Base-by-base conservation (phyloP, 805 yeast genomes). In the Kuraishia capsulata region DNA sequence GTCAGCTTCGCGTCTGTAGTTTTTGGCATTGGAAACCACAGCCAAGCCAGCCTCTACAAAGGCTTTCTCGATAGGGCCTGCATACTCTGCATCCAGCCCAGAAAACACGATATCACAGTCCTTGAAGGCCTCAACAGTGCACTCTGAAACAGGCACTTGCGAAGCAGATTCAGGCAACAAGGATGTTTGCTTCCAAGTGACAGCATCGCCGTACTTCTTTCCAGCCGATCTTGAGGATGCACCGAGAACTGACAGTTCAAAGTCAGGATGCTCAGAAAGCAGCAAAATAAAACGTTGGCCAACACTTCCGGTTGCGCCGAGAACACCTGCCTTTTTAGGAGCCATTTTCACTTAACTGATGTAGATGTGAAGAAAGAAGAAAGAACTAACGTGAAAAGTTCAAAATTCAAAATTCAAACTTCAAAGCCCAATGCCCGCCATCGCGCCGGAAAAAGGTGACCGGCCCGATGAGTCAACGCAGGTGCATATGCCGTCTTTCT, bases 221-320 rank as follows among this genome's bases (percentile, higher is more conserved):
- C 97, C 97, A 16, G 97, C 96, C 20, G 96, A 87, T 57, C 97
- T 77, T 16, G 86, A 53, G 17, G 96, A 86, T 3, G 98, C 98
- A 49, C 98, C 98, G 39, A 92, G 67, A 5, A 78, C 92, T 41
- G 73, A 70, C 33, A 92, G 63, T 59, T 87, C 87, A 52, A 92
- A 88, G 43, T 86, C 86, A 20, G 97, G 97, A 57, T 92, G 97
- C 44, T 83, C 65, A 2, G 88, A 73, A 45, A 92, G 69, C 36
- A 92, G 67, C 35, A 90, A 67, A 44, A 92, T 89, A 58, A 92
- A 92, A 50, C 97, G 75, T 63, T 92, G 98, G 41, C 98, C 98
- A 29, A 92, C 98, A 32, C 95, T 80, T 38, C 98, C 98, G 10
- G 98, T 90, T 48, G 97, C 97, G 37, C 98, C 98, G 44, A 90